phyloP scores from a whole-genome alignment of 441 rosid species.

The Populus tomentosa region DNA sequence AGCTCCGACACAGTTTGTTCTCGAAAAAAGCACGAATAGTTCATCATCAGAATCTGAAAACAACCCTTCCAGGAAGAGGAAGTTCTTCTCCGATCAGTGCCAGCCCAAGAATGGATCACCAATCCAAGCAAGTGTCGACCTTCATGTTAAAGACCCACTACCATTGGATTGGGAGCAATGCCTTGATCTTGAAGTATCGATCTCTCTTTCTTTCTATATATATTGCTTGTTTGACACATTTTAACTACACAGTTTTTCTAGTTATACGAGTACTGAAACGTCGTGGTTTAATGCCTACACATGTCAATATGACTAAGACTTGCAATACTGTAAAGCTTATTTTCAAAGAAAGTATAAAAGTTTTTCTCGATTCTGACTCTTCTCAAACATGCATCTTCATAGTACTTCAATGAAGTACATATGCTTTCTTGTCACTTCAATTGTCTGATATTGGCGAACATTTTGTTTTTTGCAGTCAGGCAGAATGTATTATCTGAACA shows the following conservation, averaged over 20 bases:
- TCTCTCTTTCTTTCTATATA: constrained; percentile 1
- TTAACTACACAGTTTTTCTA: background rate
- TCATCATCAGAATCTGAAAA: constrained; percentile 32
- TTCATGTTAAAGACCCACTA: constrained; percentile 35
- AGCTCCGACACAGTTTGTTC: constrained; percentile 25
- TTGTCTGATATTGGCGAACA: background rate
- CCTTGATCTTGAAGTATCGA: constrained; percentile 41
- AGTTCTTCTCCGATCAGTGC: constrained; percentile 16
- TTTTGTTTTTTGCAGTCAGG: constrained; percentile 37
- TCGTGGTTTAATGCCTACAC: background rate
- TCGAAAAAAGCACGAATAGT: constrained; percentile 13
- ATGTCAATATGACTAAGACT: background rate
- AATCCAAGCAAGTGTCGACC: constrained; percentile 34
- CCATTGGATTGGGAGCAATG: constrained; percentile 56
- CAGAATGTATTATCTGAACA: constrained; percentile 42
- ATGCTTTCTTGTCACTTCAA: background rate
- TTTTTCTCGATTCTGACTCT: no score
- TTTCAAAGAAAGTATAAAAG: no score
- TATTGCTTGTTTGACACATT: background rate
- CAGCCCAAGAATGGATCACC: background rate
- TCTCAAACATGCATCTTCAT: no score
- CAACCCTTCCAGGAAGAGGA: constrained; percentile 38
- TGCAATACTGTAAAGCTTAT: no score
- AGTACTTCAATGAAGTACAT: background rate
- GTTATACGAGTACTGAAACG: background rate